Conservation (phyloP, 2,329 filamentous ascomycete species). For the Coniella lustricola region DNA sequence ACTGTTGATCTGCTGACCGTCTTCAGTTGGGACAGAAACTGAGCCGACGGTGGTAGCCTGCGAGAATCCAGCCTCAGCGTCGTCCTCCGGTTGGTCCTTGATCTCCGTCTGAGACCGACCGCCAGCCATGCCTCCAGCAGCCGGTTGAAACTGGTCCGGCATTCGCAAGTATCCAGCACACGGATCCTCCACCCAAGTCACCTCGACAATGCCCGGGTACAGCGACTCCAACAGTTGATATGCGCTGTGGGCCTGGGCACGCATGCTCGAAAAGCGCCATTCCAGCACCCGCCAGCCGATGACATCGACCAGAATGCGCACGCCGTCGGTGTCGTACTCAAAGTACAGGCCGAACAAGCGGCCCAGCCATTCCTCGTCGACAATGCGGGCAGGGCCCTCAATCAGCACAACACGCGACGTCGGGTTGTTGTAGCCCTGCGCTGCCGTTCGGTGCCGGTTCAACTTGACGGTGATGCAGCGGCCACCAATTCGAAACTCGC, state of each 20-base stretch:
- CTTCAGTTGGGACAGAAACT: too few species aligned
- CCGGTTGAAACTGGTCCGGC: not conserved
- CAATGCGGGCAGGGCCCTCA: not conserved
- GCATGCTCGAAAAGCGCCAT: slow-evolving; percentile 10
- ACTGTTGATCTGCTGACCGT: too few species aligned
- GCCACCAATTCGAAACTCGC: not conserved
- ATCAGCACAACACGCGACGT: slow-evolving; percentile 6
- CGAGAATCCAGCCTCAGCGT: too few species aligned
- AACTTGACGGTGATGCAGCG: not conserved
- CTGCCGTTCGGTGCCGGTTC: slow-evolving; percentile 3
- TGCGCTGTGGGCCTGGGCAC: slow-evolving; percentile 5
- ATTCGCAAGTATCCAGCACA: not conserved
- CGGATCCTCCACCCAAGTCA: not conserved
- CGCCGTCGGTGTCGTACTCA: slow-evolving; percentile 1
- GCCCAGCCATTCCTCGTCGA: not conserved
- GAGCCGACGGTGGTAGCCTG: too few species aligned
- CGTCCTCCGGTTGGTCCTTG: too few species aligned
- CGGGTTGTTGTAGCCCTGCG: not conserved
- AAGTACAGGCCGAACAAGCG: not conserved
- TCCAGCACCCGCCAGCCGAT: not conserved
- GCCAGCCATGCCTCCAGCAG: too few species aligned
- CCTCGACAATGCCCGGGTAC: not conserved
- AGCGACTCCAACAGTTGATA: not conserved
- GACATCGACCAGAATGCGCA: not conserved
- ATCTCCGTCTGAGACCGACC: too few species aligned